Conservation (phyloP, 2,329 filamentous ascomycete genomes). For the Dactylellina cionopaga region DNA sequence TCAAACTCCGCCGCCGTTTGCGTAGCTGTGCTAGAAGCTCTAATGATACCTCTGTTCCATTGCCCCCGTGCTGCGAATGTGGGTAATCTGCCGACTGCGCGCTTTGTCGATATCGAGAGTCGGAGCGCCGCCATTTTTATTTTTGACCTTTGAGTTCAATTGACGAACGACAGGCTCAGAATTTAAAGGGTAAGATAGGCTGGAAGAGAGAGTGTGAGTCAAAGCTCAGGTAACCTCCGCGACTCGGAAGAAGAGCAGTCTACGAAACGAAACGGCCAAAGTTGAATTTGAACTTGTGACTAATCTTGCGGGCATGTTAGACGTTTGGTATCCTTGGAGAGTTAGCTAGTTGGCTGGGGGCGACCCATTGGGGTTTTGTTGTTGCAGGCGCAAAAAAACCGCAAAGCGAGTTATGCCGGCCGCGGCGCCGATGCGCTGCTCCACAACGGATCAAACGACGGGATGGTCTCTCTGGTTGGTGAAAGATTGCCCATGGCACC, state of each 20-base stretch:
- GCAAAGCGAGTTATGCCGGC: conserved; percentile 36
- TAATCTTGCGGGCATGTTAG: conserved; percentile 32
- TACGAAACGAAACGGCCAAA: conserved; percentile 23
- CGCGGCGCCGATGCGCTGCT: conserved; percentile 35
- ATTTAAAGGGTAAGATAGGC: too few species aligned
- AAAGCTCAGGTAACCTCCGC: conserved; percentile 39
- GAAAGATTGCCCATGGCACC: too few species aligned
- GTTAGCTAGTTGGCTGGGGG: conserved; percentile 15
- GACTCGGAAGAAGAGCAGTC: conserved; percentile 37
- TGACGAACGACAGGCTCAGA: background rate
- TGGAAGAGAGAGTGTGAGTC: background rate
- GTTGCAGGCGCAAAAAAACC: conserved; percentile 27
- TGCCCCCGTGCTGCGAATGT: background rate
- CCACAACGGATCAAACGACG: conserved; percentile 29
- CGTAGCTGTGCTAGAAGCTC: conserved; percentile 22
- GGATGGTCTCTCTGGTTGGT: too few species aligned
- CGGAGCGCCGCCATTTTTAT: conserved; percentile 24
- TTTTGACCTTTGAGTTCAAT: background rate
- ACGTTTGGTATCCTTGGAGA: conserved; percentile 9
- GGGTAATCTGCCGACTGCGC: conserved; percentile 36
- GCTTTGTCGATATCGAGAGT: conserved; percentile 17
- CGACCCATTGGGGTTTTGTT: conserved; percentile 18
- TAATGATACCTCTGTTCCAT: conserved; percentile 21
- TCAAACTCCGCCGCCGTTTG: conserved; percentile 23
- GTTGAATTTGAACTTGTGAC: conserved; percentile 27